Evolutionary conservation across 495 filamentous ascomycete genomes (phyloP), one percentile per base, ranked within the genome.

Genomic region (Trichoderma reesei): DNA sequence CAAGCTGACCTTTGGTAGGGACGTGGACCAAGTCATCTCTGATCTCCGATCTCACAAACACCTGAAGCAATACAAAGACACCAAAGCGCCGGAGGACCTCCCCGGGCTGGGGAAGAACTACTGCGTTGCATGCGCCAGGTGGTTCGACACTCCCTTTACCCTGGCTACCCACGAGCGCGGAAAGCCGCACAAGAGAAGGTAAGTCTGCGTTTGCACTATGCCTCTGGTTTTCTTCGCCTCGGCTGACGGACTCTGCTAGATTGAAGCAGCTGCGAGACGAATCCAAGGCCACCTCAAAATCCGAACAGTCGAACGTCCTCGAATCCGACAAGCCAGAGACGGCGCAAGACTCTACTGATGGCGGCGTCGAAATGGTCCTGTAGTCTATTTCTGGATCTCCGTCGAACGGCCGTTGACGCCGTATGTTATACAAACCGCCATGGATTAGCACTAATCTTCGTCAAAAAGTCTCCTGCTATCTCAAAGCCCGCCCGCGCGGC

Each of bases 401-500:
- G 6, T 56, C 14, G 34, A 11, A 39, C 38, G 20, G 51, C 9
- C 3, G 3, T 34, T 2, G 20, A 33, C 20, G 11, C 11, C 13
- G 26, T 56, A 26, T 4, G 14, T 31, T 33, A 56, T 4, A 48
- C 9, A 20, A 9, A 8, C 18, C 44, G 16, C n/a, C 20, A 48
- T 48, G n/a, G 20, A 48, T 48, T 18, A 48, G 44, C 44, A 20
- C 44, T n/a, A 18, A 20, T 9, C 3, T 48, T 74, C 67, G 34
- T 34, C 31, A 14, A 33, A 11, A 26, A 18, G 26, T 26, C 31
- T 33, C 26, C 34, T 34, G 3, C 26, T 36, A 79, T 54, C 70
- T 70, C 18, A 72, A 63, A 5, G 75, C 79, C 36, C 74, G 71
- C 0, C 72, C 74, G 41, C 74, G 72, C 26, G 78, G 71, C 64